These are phyloP conservation scores for Penicillium corylophilum DNA, from an alignment of 2,329 filamentous ascomycete genomes.

Conservation along the genomic window DNA sequence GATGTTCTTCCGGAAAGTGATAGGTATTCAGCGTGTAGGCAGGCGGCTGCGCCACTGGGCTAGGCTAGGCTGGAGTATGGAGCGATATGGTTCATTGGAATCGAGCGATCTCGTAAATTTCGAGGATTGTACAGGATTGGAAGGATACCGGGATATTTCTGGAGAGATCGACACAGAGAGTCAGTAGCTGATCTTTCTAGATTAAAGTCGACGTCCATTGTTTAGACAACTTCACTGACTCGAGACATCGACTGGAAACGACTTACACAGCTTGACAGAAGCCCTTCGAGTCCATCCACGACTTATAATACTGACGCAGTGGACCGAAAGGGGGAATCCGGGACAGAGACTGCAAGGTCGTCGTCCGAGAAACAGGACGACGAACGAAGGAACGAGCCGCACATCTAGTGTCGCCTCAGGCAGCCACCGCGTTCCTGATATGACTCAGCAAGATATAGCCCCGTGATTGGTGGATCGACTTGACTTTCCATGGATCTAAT, in stretches of 20 bases:
- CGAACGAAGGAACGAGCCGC: slow-evolving; percentile 20
- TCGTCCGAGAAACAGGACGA: slow-evolving; percentile 37
- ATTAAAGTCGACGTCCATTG: slow-evolving; percentile 4
- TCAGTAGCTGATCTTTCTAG: slow-evolving; percentile 7
- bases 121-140: not conserved
- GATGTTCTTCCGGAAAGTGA: not conserved
- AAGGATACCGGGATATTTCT: slow-evolving; percentile 11
- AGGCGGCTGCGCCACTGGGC: not conserved
- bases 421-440: slow-evolving; percentile 27
- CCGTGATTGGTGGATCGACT: slow-evolving; percentile 10
- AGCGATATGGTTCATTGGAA: slow-evolving; percentile 2
- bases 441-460: slow-evolving; percentile 10
- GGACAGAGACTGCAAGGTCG: slow-evolving; percentile 27
- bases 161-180: not conserved
- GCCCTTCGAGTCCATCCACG: slow-evolving; percentile 22
- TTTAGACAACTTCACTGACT: slow-evolving; percentile 6
- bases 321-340: slow-evolving; percentile 18
- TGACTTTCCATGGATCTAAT: slow-evolving; percentile 2
- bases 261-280: slow-evolving; percentile 30
- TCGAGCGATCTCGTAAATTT: not conserved
- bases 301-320: slow-evolving; percentile 9
- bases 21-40: not conserved
- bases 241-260: not conserved
- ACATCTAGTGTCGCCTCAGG: slow-evolving; percentile 26
- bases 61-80: not conserved